phyloP scores from a whole-genome alignment of 1,284 basidiomycete genomes.

The Moesziomyces aphidis region DNA sequence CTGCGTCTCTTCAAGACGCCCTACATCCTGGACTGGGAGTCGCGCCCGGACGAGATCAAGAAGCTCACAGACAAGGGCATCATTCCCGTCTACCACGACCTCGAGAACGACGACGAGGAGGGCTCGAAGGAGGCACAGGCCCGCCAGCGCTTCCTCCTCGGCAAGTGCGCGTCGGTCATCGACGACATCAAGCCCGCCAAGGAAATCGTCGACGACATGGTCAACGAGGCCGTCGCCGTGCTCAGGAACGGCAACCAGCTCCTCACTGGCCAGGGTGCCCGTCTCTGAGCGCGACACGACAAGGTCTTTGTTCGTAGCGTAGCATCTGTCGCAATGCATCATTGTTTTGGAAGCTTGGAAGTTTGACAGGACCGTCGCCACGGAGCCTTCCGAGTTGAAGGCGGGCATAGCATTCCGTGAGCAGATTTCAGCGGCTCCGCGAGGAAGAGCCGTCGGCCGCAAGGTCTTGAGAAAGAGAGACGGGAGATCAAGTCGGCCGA shows the following conservation, averaged over 20 bases:
- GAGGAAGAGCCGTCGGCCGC: no score
- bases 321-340: no score
- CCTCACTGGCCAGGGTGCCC: constrained; percentile 35
- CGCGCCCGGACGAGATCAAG: constrained; percentile 64
- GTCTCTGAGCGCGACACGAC: constrained; percentile 8
- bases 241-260: constrained; percentile 44
- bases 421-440: no score
- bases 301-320: no score
- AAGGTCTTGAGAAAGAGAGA: no score
- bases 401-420: no score
- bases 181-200: constrained; percentile 60
- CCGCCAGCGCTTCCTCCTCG: constrained; percentile 55
- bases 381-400: no score
- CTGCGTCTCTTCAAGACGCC: constrained; percentile 72
- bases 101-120: constrained; percentile 62
- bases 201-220: constrained; percentile 61
- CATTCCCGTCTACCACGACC: constrained; percentile 60
- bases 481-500: no score
- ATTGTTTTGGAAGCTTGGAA: no score
- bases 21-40: constrained; percentile 62
- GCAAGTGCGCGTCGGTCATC: constrained; percentile 72
- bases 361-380: no score
- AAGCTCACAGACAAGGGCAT: constrained; percentile 57
- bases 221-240: constrained; percentile 53
- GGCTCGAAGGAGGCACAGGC: constrained; percentile 53